A percentile compares a stretch with the other conserved stretches of the same genome.
These are phyloP conservation scores for Fusarium udum DNA, from an alignment of 2,329 filamentous ascomycete genomes.

Conservation along the genomic window DNA sequence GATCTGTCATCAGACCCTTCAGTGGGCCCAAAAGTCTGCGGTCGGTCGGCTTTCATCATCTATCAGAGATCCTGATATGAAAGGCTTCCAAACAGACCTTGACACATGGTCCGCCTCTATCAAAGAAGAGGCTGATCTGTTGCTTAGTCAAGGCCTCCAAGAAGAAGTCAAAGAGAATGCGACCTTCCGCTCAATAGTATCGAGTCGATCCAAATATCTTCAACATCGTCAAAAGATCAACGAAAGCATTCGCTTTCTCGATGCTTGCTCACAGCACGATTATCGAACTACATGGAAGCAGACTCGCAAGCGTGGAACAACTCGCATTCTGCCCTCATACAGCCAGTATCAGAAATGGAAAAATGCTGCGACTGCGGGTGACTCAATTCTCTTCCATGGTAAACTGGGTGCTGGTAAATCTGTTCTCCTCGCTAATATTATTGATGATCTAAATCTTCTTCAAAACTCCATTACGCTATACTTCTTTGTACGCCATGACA, in stretches of 20 bases:
- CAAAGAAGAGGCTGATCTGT: neutral
- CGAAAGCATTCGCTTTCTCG: neutral
- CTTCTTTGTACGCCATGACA: neutral
- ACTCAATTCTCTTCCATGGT: neutral
- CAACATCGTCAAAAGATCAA: neutral
- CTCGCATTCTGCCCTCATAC: neutral
- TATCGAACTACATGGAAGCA: neutral
- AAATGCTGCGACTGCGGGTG: accelerated
- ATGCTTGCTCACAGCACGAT: neutral
- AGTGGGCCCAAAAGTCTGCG: neutral
- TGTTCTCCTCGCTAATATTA: neutral
- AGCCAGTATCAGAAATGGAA: neutral
- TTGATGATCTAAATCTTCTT: neutral
- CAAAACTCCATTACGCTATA: neutral
- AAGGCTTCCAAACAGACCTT: neutral
- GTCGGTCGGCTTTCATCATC: neutral
- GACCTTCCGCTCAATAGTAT: neutral
- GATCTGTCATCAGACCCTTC: accelerated
- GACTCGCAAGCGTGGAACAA: neutral
- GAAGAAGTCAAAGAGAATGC: neutral
- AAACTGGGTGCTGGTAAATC: neutral
- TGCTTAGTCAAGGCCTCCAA: neutral
- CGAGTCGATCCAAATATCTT: neutral
- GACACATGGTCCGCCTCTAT: neutral
- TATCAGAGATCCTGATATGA: neutral